A percentile compares a stretch with the other conserved stretches of the same genome.
Evolutionary conservation across 495 filamentous ascomycete genomes (phyloP).

Genomic region (Chaetomidium leptoderma): DNA sequence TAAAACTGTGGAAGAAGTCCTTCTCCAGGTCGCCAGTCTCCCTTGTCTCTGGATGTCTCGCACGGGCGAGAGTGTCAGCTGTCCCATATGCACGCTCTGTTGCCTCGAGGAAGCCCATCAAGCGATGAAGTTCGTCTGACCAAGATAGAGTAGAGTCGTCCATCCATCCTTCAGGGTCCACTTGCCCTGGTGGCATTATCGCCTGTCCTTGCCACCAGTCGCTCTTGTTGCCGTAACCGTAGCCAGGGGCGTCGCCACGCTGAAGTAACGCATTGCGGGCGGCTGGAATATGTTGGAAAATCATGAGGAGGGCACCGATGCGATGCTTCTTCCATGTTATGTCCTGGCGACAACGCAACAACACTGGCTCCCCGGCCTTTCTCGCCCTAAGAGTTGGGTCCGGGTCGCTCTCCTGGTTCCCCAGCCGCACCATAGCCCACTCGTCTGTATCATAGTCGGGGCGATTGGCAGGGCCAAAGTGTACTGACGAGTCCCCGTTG

Average conservation of each 20-base stretch:
- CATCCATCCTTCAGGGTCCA: slow-evolving; percentile 45
- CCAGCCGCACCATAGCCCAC: slow-evolving; percentile 68
- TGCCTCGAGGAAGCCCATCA: slow-evolving; percentile 81
- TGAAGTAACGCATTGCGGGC: slow-evolving; percentile 69
- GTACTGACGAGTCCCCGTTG: slow-evolving; percentile 27
- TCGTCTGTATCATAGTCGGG: slow-evolving; percentile 63
- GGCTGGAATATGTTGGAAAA: slow-evolving; percentile 79
- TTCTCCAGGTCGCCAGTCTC: slow-evolving; percentile 22
- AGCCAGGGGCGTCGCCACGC: slow-evolving; percentile 41
- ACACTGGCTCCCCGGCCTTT: slow-evolving; percentile 56
- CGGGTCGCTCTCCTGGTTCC: slow-evolving; percentile 22
- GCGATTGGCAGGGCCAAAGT: slow-evolving; percentile 71
- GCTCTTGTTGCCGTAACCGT: slow-evolving; percentile 61
- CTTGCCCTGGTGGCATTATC: slow-evolving; percentile 57
- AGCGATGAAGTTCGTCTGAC: slow-evolving; percentile 60
- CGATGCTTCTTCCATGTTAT: slow-evolving; percentile 40
- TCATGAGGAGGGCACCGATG: slow-evolving; percentile 67
- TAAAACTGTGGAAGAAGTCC: slow-evolving; percentile 27
- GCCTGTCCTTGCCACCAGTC: slow-evolving; percentile 83
- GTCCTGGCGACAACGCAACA: slow-evolving; percentile 58
- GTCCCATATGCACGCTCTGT: slow-evolving; percentile 81
- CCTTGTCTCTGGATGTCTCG: not conserved
- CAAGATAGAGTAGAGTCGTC: slow-evolving; percentile 35
- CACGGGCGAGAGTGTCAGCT: slow-evolving; percentile 45
- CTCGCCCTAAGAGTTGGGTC: slow-evolving; percentile 54